A percentile compares a stretch with the other conserved stretches of the same genome.
phyloP scores from a whole-genome alignment of 768 basidiomycete species.

The Porphyrellus cyaneotinctus region DNA sequence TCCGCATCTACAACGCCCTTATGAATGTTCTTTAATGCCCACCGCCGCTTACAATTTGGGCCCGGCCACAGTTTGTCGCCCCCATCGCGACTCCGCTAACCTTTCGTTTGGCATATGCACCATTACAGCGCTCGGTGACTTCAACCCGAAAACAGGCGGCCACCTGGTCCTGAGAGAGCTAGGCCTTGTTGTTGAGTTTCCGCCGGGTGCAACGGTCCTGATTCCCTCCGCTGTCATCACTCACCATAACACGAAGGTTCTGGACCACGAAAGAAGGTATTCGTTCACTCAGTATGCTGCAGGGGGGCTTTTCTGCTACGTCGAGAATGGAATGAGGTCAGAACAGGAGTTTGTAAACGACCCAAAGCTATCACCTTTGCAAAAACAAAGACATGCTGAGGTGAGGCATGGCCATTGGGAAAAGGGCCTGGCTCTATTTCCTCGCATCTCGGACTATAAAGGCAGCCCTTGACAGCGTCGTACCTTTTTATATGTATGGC shows the following conservation, averaged over 20 bases:
- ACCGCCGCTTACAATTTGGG: conserved; percentile 1
- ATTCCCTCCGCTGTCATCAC: neutral
- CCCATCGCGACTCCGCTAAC: neutral
- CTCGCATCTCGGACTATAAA: too few species aligned
- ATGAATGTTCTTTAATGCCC: neutral
- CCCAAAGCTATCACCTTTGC: too few species aligned
- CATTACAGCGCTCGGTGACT: neutral
- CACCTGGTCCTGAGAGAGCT: neutral
- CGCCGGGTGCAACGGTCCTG: neutral
- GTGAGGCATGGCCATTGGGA: too few species aligned
- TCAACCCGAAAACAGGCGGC: neutral
- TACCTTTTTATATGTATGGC: too few species aligned
- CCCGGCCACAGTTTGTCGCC: neutral
- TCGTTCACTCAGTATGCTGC: conserved; percentile 6
- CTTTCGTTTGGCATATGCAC: conserved; percentile 2
- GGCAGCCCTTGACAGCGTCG: too few species aligned
- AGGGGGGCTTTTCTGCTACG: neutral
- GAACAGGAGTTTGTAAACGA: too few species aligned
- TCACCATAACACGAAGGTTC: neutral
- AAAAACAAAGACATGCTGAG: too few species aligned
- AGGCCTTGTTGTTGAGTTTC: neutral
- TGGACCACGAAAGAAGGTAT: neutral
- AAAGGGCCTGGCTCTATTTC: too few species aligned
- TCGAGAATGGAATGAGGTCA: conserved; percentile 6
- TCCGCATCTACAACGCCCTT: neutral